Conservation (phyloP, 306 rosid species). For the Mimosa bimucronata region DNA sequence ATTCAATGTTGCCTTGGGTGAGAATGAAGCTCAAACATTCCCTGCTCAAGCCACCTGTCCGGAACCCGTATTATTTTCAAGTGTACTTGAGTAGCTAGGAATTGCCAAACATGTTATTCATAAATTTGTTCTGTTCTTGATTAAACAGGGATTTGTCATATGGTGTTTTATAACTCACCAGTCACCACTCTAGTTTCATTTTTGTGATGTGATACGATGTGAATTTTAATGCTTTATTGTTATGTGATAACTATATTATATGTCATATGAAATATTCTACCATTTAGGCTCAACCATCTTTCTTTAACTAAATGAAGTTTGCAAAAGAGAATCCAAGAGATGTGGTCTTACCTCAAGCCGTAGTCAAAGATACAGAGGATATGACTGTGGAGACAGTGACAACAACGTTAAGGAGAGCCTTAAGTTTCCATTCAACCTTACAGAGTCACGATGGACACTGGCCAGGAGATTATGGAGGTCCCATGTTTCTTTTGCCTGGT, state of each 20-base stretch:
- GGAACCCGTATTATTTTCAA: no score
- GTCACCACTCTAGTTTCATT: not conserved
- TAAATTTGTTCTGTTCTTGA: not conserved
- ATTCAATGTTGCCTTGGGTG: not conserved
- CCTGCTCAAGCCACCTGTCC: not conserved
- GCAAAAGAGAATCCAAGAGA: constrained; percentile 59
- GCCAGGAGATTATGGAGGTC: constrained; percentile 96
- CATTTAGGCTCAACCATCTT: not conserved
- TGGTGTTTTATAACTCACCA: not conserved
- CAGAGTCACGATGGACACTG: constrained; percentile 89
- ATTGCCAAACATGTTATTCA: not conserved
- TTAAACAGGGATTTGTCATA: not conserved
- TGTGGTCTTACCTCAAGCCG: constrained; percentile 58
- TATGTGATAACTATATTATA: not conserved
- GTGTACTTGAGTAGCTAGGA: not conserved
- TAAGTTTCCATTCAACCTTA: constrained; percentile 67
- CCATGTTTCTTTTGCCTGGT: constrained; percentile 94
- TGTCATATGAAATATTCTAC: not conserved
- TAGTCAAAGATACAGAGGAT: constrained; percentile 63
- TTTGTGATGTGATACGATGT: not conserved
- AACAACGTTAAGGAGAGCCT: constrained; percentile 63
- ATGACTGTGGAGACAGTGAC: constrained; percentile 57
- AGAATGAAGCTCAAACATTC: not conserved
- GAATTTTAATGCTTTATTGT: constrained; percentile 1
- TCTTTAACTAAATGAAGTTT: constrained; percentile 44